A percentile compares a stretch with the other conserved stretches of the same genome.
These are phyloP conservation scores for Hymenoscyphus infarciens DNA, from an alignment of 2,329 filamentous ascomycete genomes.

Conservation along the genomic window DNA sequence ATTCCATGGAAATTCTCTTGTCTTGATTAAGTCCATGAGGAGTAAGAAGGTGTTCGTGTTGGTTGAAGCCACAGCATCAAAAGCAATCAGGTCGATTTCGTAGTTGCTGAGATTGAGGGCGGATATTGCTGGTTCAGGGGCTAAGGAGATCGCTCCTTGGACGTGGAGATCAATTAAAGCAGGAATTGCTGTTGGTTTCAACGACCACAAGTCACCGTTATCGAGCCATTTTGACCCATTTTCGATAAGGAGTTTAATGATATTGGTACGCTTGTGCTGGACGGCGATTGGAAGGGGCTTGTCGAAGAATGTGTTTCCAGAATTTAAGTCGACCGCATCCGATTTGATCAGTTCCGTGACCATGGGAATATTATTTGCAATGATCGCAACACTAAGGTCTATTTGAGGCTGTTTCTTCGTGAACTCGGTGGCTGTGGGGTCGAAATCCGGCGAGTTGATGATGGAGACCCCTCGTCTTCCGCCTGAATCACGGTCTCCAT, in stretches of 20 bases:
- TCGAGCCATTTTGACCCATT: neutral
- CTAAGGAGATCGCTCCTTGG: neutral
- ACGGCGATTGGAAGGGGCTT: neutral
- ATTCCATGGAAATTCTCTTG: too few relatives aligned
- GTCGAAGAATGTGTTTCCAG: neutral
- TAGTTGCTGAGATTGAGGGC: neutral
- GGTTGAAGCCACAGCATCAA: neutral
- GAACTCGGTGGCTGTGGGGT: neutral
- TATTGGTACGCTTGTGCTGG: neutral
- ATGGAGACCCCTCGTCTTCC: neutral
- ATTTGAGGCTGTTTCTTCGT: constrained; percentile 1
- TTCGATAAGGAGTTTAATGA: neutral
- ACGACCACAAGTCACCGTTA: neutral
- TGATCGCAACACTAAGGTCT: constrained; percentile 2
- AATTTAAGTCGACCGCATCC: neutral
- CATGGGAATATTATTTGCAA: neutral
- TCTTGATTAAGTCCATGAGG: neutral
- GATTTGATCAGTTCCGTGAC: neutral
- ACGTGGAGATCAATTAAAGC: constrained; percentile 2
- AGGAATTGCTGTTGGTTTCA: neutral
- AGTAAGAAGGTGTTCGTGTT: neutral
- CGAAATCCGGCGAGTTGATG: neutral
- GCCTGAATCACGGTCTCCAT: neutral
- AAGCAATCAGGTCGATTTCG: neutral
- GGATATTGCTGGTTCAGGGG: neutral